phyloP scores from a whole-genome alignment of 805 yeast genomes.

The Ogataea thermomethanolica region DNA sequence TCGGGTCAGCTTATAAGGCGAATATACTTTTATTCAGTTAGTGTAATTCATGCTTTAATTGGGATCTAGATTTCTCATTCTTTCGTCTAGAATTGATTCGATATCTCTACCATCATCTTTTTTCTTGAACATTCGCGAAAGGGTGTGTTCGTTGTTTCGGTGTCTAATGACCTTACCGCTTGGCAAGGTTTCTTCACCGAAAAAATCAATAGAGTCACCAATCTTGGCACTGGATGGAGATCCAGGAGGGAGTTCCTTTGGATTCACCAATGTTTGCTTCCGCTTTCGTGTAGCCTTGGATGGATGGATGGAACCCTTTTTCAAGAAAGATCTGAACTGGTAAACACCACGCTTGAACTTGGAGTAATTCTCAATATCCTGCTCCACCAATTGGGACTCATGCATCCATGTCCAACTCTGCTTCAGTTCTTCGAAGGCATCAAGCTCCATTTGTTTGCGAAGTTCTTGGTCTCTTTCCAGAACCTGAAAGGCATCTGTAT shows the following conservation, averaged over 20 bases:
- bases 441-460: constrained; percentile 66
- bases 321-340: constrained; percentile 29
- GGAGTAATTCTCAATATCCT: constrained; percentile 22
- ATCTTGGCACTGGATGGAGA: constrained; percentile 34
- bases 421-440: constrained; percentile 65
- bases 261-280: constrained; percentile 44
- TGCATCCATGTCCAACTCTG: constrained; percentile 73
- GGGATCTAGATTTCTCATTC: constrained; percentile 33
- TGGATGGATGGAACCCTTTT: constrained; percentile 35
- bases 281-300: constrained; percentile 41
- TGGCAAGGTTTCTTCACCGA: constrained; percentile 60
- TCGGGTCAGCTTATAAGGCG: constrained; percentile 1
- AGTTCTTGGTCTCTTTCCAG: constrained; percentile 68
- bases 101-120: constrained; percentile 51
- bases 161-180: constrained; percentile 64
- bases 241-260: constrained; percentile 51
- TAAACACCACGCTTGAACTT: constrained; percentile 16
- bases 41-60: constrained; percentile 2
- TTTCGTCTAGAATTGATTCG: constrained; percentile 37
- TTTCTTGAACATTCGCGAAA: constrained; percentile 36
- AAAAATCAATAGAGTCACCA: constrained; percentile 33
- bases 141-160: constrained; percentile 24
- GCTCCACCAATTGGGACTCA: constrained; percentile 30
- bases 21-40: constrained; percentile 7
- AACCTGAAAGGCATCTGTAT: constrained; percentile 74